Conservation (phyloP, 495 filamentous ascomycete genomes). For the Hypomontagnella submonticulosa region DNA sequence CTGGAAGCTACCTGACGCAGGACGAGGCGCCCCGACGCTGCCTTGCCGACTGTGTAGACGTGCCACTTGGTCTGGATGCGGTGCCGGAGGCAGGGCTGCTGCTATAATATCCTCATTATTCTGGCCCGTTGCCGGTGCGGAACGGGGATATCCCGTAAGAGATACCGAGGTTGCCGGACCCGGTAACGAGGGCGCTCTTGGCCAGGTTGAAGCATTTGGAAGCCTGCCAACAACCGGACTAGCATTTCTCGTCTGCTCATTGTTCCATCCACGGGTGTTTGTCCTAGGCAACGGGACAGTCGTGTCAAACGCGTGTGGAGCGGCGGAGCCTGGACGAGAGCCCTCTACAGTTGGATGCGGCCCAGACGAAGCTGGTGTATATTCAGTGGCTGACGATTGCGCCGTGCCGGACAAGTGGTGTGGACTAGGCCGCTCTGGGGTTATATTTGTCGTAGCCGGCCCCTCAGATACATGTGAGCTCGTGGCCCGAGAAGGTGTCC, state of each 20-base stretch:
- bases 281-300: constrained; percentile 45
- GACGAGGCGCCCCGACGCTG: constrained; percentile 36
- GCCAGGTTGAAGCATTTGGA: constrained; percentile 59
- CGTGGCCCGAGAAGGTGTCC: constrained; percentile 49
- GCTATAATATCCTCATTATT: constrained; percentile 46
- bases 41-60: constrained; percentile 40
- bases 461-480: constrained; percentile 33
- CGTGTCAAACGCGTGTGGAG: constrained; percentile 39
- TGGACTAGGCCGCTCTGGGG: constrained; percentile 43
- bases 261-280: constrained; percentile 25
- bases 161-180: constrained; percentile 22
- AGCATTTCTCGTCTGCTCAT: constrained; percentile 1
- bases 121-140: constrained; percentile 50
- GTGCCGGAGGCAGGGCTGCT: constrained; percentile 47
- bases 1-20: constrained; percentile 49
- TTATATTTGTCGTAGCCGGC: constrained; percentile 12
- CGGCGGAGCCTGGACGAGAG: constrained; percentile 31
- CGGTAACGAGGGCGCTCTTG: constrained; percentile 45
- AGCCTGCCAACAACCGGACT: constrained; percentile 48
- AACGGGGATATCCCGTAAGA: constrained; percentile 53
- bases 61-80: constrained; percentile 47
- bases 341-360: constrained; percentile 22
- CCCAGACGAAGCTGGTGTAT: constrained; percentile 38
- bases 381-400: constrained; percentile 31
- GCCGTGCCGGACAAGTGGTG: constrained; percentile 37